phyloP scores from a whole-genome alignment of 2,329 filamentous ascomycete species.

The Pseudogymnoascus sp. region DNA sequence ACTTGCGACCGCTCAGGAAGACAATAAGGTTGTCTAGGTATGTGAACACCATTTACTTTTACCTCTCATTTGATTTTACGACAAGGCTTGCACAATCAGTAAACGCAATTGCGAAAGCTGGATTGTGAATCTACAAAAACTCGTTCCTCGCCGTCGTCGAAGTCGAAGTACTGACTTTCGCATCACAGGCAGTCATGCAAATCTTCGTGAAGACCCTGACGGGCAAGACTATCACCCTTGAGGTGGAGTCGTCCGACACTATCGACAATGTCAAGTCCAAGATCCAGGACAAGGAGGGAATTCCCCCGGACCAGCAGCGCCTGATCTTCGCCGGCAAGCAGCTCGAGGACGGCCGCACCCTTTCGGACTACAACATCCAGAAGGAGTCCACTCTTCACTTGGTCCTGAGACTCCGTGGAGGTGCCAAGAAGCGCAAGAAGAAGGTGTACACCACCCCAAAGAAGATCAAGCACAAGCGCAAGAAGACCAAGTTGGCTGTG shows the following conservation, averaged over 20 bases:
- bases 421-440: constrained; percentile 99
- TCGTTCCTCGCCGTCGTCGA: background rate
- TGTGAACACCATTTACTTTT: constrained; percentile 8
- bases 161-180: background rate
- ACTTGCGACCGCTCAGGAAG: constrained; percentile 24
- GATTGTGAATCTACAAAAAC: background rate
- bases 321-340: constrained; percentile 99
- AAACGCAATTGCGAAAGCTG: background rate
- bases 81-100: background rate
- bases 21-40: constrained; percentile 28
- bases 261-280: constrained; percentile 99
- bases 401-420: constrained; percentile 95
- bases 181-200: constrained; percentile 54
- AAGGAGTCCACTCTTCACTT: constrained; percentile 99
- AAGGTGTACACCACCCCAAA: constrained; percentile 99
- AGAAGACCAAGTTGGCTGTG: constrained; percentile 99
- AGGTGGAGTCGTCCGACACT: constrained; percentile 99
- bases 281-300: constrained; percentile 98
- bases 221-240: constrained; percentile 99
- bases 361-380: constrained; percentile 99
- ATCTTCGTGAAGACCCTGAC: constrained; percentile 79
- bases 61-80: background rate
- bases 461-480: constrained; percentile 99
- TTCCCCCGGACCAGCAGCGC: constrained; percentile 97
- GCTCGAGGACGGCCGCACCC: constrained; percentile 97